Base-by-base conservation (phyloP, 768 basidiomycete species). In the Mrakia blollopis region DNA sequence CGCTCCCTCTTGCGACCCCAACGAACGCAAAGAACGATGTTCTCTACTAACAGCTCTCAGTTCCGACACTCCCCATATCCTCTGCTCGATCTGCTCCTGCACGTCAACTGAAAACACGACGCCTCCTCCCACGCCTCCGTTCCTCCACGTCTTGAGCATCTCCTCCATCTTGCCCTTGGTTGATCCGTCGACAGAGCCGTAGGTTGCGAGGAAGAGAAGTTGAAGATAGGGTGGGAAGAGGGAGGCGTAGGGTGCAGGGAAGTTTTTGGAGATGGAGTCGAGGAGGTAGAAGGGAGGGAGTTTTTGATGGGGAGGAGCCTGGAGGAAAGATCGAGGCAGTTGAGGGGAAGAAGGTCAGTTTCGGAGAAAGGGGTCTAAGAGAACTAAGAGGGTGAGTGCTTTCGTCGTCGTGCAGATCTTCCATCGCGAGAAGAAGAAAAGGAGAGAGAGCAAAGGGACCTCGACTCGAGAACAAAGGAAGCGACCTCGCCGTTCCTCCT, bases 81-180 rank as follows among this genome's bases (percentile, higher is more conserved):
- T 82, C 41, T 73, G 87, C 83, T 98, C 97, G 78, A 98, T 91
- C 23, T 89, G 88, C 61, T 89, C 85, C 82, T 98, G 94, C 28
- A 92, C 88, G 3, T 88, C 88, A 39, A 88, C 84, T 61, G 94
- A 92, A 82, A 98, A 99, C 1, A 99, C 86, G 81, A 95, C 92
- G 72, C 88, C 88, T 50, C 92, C 89, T 47, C 86, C 87, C 3
- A 92, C 91, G 21, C 91, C 90, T 23, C 93, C 94, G 32, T 89
- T 91, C 57, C 94, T 88, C 97, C 97, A 99, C 9, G 97, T 96
- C 39, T 92, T 84, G 21, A 98, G 88, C 90, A 99, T 94, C 84
- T 99, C 97, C 82, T 96, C 93, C 92, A 99, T 95, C 84, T 98
- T 98, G 83, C 89, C 88, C 78, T 91, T 90, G 35, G 93, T 96